A percentile compares a stretch with the other conserved stretches of the same genome.
phyloP scores from a whole-genome alignment of 129 eudicot genomes.

The Helianthus tuberosus region DNA sequence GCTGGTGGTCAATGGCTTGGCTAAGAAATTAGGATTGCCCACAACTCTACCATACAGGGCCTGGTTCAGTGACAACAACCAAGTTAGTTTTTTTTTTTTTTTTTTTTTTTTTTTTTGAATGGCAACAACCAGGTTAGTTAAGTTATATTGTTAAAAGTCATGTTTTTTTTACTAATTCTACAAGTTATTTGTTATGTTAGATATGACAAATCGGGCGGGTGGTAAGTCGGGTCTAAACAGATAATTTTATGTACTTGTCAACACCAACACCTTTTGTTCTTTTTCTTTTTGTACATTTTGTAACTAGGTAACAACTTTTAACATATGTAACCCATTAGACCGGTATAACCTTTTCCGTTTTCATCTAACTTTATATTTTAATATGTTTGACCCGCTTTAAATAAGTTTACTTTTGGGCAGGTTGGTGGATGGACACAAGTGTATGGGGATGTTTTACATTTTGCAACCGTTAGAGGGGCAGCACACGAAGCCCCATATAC shows the following conservation, averaged over 20 bases:
- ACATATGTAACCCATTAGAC: neutral
- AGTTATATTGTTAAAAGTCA: neutral
- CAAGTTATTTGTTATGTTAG: neutral
- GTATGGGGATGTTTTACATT: constrained; percentile 59
- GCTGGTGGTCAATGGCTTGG: constrained; percentile 46
- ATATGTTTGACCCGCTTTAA: neutral
- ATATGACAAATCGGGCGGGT: neutral
- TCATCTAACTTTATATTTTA: neutral
- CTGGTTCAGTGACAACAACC: constrained; percentile 61
- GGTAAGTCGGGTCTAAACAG: neutral
- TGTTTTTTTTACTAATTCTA: neutral
- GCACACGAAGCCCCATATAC: constrained; percentile 79
- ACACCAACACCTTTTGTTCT: neutral
- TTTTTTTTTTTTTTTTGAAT: too few species aligned
- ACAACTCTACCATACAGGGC: constrained; percentile 66
- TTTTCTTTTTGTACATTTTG: too few species aligned
- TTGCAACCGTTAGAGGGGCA: constrained; percentile 82
- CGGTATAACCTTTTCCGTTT: neutral
- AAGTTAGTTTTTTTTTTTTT: constrained; percentile 38
- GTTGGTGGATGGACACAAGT: constrained; percentile 90
- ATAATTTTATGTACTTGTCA: neutral
- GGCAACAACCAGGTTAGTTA: constrained; percentile 60
- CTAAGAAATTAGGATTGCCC: constrained; percentile 51
- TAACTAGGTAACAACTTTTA: neutral
- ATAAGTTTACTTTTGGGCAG: constrained; percentile 30